Conservation (phyloP, 495 filamentous ascomycete species). For the Rhizodiscina lignyota region DNA sequence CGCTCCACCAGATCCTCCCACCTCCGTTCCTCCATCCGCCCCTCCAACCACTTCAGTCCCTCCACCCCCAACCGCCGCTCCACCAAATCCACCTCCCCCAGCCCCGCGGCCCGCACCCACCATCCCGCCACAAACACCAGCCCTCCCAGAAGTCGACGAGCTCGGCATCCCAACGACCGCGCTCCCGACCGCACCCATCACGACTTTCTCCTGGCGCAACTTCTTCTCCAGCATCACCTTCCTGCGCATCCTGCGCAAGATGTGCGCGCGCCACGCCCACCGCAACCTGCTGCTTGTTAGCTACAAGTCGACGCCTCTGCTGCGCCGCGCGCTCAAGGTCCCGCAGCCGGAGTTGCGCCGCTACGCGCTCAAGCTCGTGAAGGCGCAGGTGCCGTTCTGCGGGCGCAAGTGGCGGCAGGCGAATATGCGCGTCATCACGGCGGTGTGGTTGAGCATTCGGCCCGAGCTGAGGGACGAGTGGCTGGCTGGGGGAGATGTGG, state of each 20-base stretch:
- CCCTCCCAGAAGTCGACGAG: conserved; percentile 80
- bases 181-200: conserved; percentile 63
- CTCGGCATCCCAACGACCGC: conserved; percentile 49
- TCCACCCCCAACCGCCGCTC: conserved; percentile 3
- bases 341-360: conserved; percentile 74
- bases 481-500: conserved; percentile 79
- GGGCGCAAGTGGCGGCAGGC: conserved; percentile 94
- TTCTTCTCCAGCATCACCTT: conserved; percentile 90
- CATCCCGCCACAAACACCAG: too few species aligned
- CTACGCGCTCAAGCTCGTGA: conserved; percentile 95
- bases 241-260: conserved; percentile 89
- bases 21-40: too few species aligned
- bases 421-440: conserved; percentile 97
- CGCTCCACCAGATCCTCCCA: too few species aligned
- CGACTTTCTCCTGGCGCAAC: conserved; percentile 78
- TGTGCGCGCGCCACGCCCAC: conserved; percentile 86
- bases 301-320: conserved; percentile 80
- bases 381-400: conserved; percentile 94
- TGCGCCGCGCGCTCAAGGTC: conserved; percentile 79
- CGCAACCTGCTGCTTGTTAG: conserved; percentile 83
- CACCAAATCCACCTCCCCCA: conserved; percentile 1
- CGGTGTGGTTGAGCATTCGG: conserved; percentile 81
- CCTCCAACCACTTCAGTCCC: conserved; percentile 3
- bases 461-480: conserved; percentile 92
- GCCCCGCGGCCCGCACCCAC: conserved; percentile 6